These are phyloP conservation scores for Xylariaceae sp. DNA, from an alignment of 2,329 filamentous ascomycete genomes.

Conservation along the genomic window DNA sequence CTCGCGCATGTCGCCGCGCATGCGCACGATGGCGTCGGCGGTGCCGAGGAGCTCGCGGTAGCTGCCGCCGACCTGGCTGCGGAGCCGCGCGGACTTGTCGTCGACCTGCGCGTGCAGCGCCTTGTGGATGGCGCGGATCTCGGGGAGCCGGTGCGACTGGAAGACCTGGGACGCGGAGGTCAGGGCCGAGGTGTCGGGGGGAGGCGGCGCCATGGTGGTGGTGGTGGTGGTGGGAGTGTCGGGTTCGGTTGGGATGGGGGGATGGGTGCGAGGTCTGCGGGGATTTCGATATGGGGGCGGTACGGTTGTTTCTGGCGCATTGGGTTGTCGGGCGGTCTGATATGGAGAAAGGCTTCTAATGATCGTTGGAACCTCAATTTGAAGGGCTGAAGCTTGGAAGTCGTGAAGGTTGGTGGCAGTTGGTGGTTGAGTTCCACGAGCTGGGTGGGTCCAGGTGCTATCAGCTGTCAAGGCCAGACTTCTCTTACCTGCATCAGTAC, in stretches of 20 bases:
- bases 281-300: background rate
- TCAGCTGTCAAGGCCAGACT: no score
- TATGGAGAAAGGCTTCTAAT: no score
- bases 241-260: background rate
- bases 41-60: conserved; percentile 91
- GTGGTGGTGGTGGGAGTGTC: background rate
- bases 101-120: conserved; percentile 55
- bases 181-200: conserved; percentile 44
- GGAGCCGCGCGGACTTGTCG: conserved; percentile 58
- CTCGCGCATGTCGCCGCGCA: conserved; percentile 72
- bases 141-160: conserved; percentile 53
- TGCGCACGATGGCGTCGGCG: conserved; percentile 87
- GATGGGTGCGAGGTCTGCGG: background rate
- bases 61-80: conserved; percentile 59
- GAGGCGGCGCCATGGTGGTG: background rate
- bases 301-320: no score
- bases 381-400: no score
- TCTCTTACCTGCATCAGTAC: no score
- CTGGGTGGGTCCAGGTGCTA: no score
- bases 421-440: no score
- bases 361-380: no score
- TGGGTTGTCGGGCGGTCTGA: no score
- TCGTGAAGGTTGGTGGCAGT: no score
- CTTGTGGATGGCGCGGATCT: conserved; percentile 61
- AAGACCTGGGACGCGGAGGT: conserved; percentile 52